These are phyloP conservation scores for Alloascoidea africana DNA, from an alignment of 805 yeast genomes.

Conservation along the genomic window DNA sequence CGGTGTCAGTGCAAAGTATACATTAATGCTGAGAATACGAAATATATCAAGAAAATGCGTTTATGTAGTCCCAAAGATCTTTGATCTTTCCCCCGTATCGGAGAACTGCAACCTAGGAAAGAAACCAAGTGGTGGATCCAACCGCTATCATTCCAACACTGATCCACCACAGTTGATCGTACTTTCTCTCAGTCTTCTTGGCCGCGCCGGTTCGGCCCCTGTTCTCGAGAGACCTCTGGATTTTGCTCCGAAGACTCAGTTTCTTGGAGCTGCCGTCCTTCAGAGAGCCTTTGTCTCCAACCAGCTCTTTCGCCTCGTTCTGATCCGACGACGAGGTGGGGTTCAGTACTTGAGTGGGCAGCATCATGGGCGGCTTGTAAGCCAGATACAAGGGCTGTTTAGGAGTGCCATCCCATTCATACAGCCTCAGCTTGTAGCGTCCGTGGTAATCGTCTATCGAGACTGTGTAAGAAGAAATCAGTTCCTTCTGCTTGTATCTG, in stretches of 20 bases:
- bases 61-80: conserved; percentile 2
- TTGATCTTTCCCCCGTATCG: no score
- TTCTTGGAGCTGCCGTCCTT: conserved; percentile 20
- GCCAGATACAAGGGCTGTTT: conserved; percentile 85
- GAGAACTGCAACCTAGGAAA: no score
- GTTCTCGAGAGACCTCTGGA: conserved; percentile 57
- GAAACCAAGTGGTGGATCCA: conserved; percentile 1
- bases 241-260: conserved; percentile 22
- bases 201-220: conserved; percentile 58
- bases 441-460: conserved; percentile 73
- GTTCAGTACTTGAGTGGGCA: conserved; percentile 82
- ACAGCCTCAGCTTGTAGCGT: conserved; percentile 56
- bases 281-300: background rate
- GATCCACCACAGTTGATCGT: conserved; percentile 1
- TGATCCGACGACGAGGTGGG: conserved; percentile 39
- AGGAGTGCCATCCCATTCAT: conserved; percentile 41
- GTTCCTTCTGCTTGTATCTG: conserved; percentile 56
- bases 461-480: conserved; percentile 41
- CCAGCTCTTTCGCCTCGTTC: background rate
- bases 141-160: conserved; percentile 2
- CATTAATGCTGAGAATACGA: no score
- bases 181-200: conserved; percentile 11
- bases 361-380: conserved; percentile 89
- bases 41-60: conserved; percentile 3
- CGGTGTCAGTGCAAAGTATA: no score